Evolutionary conservation across 495 filamentous ascomycete genomes (phyloP).

Genomic region (Penicillium longicatenatum): DNA sequence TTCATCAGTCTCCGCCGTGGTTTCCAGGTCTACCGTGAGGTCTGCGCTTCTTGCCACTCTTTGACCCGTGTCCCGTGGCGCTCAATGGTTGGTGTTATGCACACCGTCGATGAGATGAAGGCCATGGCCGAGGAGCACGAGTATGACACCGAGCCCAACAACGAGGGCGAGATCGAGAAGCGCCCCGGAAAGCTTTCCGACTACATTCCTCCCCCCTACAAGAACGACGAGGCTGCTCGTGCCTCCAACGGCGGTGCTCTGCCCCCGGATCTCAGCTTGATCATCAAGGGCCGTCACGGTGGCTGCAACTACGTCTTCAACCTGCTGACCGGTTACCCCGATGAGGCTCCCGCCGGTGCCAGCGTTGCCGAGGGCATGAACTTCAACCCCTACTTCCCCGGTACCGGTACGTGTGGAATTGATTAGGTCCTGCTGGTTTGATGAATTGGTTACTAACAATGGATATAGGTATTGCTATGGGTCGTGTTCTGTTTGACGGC

Average conservation of each 20-base stretch:
- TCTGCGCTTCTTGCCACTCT: conserved; percentile 97
- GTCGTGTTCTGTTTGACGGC: conserved; percentile 95
- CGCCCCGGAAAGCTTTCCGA: conserved; percentile 97
- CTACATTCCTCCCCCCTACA: conserved; percentile 93
- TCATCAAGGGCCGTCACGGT: conserved; percentile 96
- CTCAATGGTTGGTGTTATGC: conserved; percentile 80
- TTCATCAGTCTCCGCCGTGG: conserved; percentile 84
- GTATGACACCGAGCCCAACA: conserved; percentile 98
- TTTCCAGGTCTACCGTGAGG: conserved; percentile 99
- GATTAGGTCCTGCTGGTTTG: background rate
- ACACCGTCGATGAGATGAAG: conserved; percentile 98
- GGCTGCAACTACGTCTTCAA: conserved; percentile 98
- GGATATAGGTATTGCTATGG: conserved; percentile 88
- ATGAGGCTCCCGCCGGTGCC: conserved; percentile 90
- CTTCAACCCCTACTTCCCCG: conserved; percentile 99
- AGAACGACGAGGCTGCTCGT: conserved; percentile 97
- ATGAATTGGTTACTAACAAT: conserved; percentile 15
- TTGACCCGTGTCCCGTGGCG: conserved; percentile 93
- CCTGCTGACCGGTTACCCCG: conserved; percentile 96
- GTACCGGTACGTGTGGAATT: conserved; percentile 63
- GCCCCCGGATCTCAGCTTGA: conserved; percentile 95
- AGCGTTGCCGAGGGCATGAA: conserved; percentile 82
- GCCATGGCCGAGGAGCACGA: conserved; percentile 95
- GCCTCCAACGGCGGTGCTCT: conserved; percentile 98
- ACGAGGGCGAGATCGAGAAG: conserved; percentile 97